A percentile compares a stretch with the other conserved stretches of the same genome.
phyloP scores from a whole-genome alignment of 2,329 filamentous ascomycete genomes.

The Aureobasidium pullulans region DNA sequence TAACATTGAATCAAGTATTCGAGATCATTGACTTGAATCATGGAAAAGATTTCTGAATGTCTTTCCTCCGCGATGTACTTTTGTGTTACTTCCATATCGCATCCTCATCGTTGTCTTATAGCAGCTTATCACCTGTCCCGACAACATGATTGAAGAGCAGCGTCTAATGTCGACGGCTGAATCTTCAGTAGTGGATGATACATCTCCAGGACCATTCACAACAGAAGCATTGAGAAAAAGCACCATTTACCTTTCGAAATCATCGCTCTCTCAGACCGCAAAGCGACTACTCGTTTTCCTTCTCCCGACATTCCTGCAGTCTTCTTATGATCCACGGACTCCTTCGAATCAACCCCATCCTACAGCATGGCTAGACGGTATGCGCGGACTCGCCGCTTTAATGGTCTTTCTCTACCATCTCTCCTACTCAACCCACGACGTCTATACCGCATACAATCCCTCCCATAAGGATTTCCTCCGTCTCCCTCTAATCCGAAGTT shows the following conservation, averaged over 20 bases:
- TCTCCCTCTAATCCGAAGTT: slow-evolving; percentile 47
- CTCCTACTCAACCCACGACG: slow-evolving; percentile 5
- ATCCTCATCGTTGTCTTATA: too few relatives aligned
- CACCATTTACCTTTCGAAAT: neutral
- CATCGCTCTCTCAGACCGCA: neutral
- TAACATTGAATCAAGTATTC: too few relatives aligned
- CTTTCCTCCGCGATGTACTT: too few relatives aligned
- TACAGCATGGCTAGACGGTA: slow-evolving; percentile 20
- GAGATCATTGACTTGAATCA: too few relatives aligned
- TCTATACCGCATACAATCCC: slow-evolving; percentile 13
- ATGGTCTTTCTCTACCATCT: slow-evolving; percentile 20
- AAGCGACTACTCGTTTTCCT: neutral
- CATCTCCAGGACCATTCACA: neutral
- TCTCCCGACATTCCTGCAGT: neutral
- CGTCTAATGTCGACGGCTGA: too few relatives aligned
- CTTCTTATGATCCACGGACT: neutral
- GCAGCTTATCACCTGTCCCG: too few relatives aligned
- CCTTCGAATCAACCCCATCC: neutral
- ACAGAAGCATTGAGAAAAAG: neutral
- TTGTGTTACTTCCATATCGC: too few relatives aligned
- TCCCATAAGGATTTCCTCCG: slow-evolving; percentile 28
- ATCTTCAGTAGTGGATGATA: too few relatives aligned
- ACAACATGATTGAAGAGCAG: too few relatives aligned
- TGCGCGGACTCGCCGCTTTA: slow-evolving; percentile 19
- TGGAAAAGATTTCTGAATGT: too few relatives aligned